These are phyloP conservation scores for Pseudopyrenochaeta lycopersici DNA, from an alignment of 2,329 filamentous ascomycete species.

Conservation along the genomic window DNA sequence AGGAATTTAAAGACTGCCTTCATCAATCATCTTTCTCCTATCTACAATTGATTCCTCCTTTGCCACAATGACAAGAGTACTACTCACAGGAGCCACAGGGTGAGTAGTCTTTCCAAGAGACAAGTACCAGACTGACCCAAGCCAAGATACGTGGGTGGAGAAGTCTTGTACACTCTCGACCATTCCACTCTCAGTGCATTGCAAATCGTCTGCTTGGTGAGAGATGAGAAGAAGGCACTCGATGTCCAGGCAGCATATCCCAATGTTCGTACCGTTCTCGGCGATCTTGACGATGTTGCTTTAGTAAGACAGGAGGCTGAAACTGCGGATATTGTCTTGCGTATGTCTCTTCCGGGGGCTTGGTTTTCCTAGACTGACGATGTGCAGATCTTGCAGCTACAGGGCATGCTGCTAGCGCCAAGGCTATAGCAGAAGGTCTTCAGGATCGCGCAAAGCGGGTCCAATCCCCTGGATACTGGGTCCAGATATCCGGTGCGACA, in stretches of 20 bases:
- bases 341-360: background rate
- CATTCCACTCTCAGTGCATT: constrained; percentile 1
- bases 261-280: constrained; percentile 7
- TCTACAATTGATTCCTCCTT: too few species aligned
- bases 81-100: constrained; percentile 20
- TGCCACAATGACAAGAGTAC: constrained; percentile 5
- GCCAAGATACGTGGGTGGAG: constrained; percentile 14
- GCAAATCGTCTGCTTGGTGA: constrained; percentile 13
- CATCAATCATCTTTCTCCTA: too few species aligned
- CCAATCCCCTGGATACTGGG: constrained; percentile 7
- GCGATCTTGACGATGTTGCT: constrained; percentile 10
- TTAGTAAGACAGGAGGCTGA: constrained; percentile 12
- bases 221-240: constrained; percentile 9
- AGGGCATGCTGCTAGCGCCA: constrained; percentile 14
- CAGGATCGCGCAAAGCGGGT: constrained; percentile 7
- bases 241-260: constrained; percentile 12
- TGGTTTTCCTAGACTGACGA: background rate
- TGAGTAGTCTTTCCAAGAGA: background rate
- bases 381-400: constrained; percentile 16
- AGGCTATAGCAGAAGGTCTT: constrained; percentile 16
- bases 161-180: constrained; percentile 13
- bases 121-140: background rate
- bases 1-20: too few species aligned
- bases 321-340: constrained; percentile 14
- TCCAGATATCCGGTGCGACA: constrained; percentile 21